Base-by-base conservation (phyloP, 2,329 filamentous ascomycete genomes). In the Fusarium anguioides region DNA sequence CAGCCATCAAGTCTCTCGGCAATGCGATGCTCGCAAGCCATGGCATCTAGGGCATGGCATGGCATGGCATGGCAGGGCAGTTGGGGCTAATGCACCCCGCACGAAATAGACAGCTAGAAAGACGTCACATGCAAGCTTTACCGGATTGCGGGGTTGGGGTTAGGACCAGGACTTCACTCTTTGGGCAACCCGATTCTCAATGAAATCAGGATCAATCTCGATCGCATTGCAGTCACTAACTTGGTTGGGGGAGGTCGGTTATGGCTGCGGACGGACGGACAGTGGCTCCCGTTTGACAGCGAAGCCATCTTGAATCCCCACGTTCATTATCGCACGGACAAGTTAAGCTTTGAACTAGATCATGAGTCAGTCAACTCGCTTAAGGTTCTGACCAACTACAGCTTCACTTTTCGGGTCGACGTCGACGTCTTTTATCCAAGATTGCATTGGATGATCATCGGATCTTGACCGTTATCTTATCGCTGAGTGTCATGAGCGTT, bases 21-120 rank as follows among this genome's bases (percentile, higher is more conserved):
- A 39, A 60, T 60, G 56, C 46, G 24, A 46, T 54, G 58, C 55
- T 61, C 58, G 58, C 51, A 62, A 53, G 50, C 36, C 51, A 61
- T 61, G 33, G n/a, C n/a, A n/a, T n/a, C n/a, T n/a, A n/a, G n/a
- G n/a, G n/a, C n/a, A n/a, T n/a, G n/a, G 58, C 51, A 62, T 48
- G 50, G 31, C 51, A 61, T 61, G 33, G 10, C 11, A 27, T 27
- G 46, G 31, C 51, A 61, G 56, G 33, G 33, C 45, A 27, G 24
- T 26, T 20, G 40, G 17, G 35, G 48, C 59, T 68, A 68, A 64
- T 65, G 53, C 26, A 68, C 64, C 64, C 64, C 64, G 64, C 64
- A 51, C 53, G 23, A 46, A n/a, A n/a, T n/a, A n/a, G 47, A 18
- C 14, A 44, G 14, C 14, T 20, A 33, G 17, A 39, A 12, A 17